Conservation (phyloP, 148 eudicot genomes). For the Rhododendron williamsianum region DNA sequence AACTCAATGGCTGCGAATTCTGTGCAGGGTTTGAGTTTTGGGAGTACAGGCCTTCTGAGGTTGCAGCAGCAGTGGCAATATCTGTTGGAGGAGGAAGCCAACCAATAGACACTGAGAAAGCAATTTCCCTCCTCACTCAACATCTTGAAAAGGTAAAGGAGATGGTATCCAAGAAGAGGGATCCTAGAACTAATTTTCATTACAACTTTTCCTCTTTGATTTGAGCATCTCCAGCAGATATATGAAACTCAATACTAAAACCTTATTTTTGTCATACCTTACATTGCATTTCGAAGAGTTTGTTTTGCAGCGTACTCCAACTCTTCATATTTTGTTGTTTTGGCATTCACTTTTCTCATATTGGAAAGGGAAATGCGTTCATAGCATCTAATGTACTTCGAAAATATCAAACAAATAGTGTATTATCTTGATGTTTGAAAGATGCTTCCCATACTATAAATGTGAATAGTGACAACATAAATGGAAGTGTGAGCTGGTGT, state of each 20-base stretch:
- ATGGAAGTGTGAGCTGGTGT: not conserved
- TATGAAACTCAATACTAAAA: not conserved
- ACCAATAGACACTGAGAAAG: constrained; percentile 47
- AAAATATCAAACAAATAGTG: not conserved
- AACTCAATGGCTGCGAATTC: constrained; percentile 18
- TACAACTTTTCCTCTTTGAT: not conserved
- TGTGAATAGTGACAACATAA: not conserved
- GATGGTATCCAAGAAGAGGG: constrained; percentile 7
- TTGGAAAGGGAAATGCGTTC: not conserved
- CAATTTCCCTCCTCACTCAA: constrained; percentile 36
- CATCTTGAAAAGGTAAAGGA: constrained; percentile 58
- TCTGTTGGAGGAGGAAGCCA: constrained; percentile 50
- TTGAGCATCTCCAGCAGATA: not conserved
- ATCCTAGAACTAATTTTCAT: not conserved
- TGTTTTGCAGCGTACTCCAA: not conserved
- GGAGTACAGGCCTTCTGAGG: constrained; percentile 89
- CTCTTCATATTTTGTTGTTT: not conserved
- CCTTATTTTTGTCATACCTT: not conserved
- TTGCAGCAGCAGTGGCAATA: constrained; percentile 73
- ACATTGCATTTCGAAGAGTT: not conserved
- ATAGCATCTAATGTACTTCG: not conserved
- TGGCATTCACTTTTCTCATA: not conserved
- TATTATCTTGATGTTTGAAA: not conserved
- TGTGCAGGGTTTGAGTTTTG: constrained; percentile 75
- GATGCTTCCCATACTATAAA: not conserved